These are phyloP conservation scores for Penicillium waksmanii DNA, from an alignment of 495 filamentous ascomycete species.

Conservation along the genomic window DNA sequence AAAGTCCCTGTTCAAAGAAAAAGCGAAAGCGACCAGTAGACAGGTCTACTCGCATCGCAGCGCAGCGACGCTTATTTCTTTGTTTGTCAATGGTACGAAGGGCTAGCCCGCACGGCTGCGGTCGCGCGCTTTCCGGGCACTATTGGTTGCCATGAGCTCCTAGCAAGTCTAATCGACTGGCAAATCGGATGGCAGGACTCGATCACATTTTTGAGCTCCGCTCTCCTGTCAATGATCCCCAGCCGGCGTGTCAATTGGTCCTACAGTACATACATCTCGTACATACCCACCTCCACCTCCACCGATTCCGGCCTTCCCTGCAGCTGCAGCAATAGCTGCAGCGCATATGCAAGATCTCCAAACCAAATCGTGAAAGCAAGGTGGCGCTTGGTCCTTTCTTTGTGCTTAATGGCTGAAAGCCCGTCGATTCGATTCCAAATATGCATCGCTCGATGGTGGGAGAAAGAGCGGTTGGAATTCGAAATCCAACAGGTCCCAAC, in stretches of 20 bases:
- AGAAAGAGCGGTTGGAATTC: background rate
- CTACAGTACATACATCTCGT: background rate
- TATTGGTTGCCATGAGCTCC: background rate
- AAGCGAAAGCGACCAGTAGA: slow-evolving; percentile 1
- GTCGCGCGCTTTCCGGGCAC: slow-evolving; percentile 1
- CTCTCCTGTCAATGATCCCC: background rate
- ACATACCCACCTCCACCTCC: background rate
- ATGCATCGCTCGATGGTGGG: background rate
- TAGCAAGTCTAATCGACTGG: background rate
- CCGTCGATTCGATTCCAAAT: background rate
- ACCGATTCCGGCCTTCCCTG: slow-evolving; percentile 21
- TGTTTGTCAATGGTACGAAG: background rate
- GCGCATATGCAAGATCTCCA: slow-evolving; percentile 31
- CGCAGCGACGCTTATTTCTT: background rate
- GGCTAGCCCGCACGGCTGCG: background rate
- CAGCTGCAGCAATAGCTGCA: slow-evolving; percentile 23
- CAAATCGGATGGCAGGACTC: background rate
- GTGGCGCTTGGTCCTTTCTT: slow-evolving; percentile 5
- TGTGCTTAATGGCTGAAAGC: slow-evolving; percentile 8
- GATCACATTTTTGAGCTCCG: background rate
- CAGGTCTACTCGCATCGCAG: background rate
- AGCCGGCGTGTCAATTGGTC: background rate
- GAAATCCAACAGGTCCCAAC: background rate
- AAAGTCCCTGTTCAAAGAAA: slow-evolving; percentile 2
- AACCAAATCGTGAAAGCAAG: slow-evolving; percentile 25